Base-by-base conservation (phyloP, 78 protist species). In the Guillardia theta region DNA sequence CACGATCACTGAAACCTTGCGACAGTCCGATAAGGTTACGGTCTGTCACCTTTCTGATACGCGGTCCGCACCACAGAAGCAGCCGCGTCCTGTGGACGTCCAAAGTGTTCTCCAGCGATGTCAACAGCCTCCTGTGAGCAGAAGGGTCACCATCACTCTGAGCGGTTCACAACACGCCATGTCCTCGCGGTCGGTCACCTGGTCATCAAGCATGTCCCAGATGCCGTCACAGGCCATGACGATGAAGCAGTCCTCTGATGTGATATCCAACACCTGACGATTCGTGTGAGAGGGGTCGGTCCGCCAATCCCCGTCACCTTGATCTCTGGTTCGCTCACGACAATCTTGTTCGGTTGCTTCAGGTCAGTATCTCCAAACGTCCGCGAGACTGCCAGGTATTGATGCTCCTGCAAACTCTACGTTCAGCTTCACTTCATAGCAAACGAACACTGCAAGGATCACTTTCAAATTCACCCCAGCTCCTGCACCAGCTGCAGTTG, bases 141-240 rank as follows among this genome's bases (percentile, higher is more conserved):
- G 39, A 30, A 6, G 1, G 6, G 3, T 24, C 70, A 58, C 6
- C 2, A 1, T 24, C 27, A 9, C 39, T 9, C 39, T 6, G 70
- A 9, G 6, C 6, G 39, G 27, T 1, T 3, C 2, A 58, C 70
- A 30, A 10, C 30, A 50, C 30, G 30, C 10, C 58, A 15, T 50
- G 58, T 50, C 27, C 6, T 58, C 6, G 27, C 39, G 1, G 6
- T 6, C 2, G 39, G 4, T 24, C 83, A 33, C 83, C 90, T 43
- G 90, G 90, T 78, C 90, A 27, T 78, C 90, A 27, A 78, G 21
- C 45, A 78, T 43, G 90, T 78, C 90, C 90, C 90, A 78, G 45
- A 78, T 78, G 15, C 90, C 90, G 83, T 70, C 83, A 43, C 83
- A 70, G 21, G 90, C 90, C 44, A 37, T 10, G 53, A 78, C 53